Evolutionary conservation across 192 early-diverging fungal species (phyloP).

Genomic region (Linnemannia hyalina): DNA sequence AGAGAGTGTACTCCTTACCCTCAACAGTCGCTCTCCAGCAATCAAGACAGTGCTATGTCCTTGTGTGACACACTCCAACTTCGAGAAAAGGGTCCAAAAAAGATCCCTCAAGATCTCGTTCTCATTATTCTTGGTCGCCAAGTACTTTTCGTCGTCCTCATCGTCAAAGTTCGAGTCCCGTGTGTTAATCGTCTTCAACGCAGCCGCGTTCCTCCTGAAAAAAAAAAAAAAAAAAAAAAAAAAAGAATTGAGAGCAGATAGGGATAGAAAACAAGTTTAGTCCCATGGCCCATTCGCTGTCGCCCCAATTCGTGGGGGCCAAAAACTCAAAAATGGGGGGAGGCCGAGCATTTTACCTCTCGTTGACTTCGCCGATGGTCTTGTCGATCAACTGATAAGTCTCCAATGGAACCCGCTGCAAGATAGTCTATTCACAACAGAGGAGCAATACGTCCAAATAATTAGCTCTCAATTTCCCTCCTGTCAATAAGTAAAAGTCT

Average conservation of each 20-base stretch:
- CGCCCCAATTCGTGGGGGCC: not conserved
- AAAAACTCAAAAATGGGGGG: not conserved
- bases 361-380: slow-evolving; percentile 79
- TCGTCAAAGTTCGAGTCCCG: slow-evolving; percentile 58
- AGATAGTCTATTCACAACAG: slow-evolving; percentile 68
- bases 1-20: slow-evolving; percentile 21
- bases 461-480: not conserved
- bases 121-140: slow-evolving; percentile 67
- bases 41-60: slow-evolving; percentile 80
- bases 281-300: not conserved
- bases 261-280: not conserved
- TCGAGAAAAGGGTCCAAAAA: slow-evolving; percentile 82
- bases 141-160: slow-evolving; percentile 61
- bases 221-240: not conserved
- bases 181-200: slow-evolving; percentile 55
- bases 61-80: slow-evolving; percentile 79
- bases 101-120: slow-evolving; percentile 82
- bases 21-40: slow-evolving; percentile 66
- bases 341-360: slow-evolving; percentile 64
- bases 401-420: slow-evolving; percentile 78
- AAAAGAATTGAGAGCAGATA: not conserved
- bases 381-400: slow-evolving; percentile 80
- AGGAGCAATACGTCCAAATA: slow-evolving; percentile 10
- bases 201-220: slow-evolving; percentile 35
- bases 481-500: not conserved